Conservation (phyloP, 371 early-diverging fungal species). For the Mortierella sp. region DNA sequence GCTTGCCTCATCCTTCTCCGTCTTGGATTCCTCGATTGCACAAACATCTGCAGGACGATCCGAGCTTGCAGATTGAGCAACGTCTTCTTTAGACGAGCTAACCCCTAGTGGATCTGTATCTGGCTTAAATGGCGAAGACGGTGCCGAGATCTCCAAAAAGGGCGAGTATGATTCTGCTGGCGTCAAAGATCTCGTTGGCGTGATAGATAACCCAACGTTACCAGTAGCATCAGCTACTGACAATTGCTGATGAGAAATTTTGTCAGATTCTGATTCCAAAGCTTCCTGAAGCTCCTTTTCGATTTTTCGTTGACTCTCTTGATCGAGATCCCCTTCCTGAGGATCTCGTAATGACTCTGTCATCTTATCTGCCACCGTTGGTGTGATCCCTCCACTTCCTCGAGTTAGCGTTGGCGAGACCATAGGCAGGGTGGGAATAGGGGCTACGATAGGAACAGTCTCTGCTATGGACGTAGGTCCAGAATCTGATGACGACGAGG, state of each 20-base stretch:
- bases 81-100: background rate
- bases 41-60: background rate
- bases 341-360: background rate
- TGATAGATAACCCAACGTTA: background rate
- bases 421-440: constrained; percentile 20
- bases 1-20: background rate
- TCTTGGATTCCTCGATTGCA: background rate
- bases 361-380: background rate
- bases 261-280: constrained; percentile 26
- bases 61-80: background rate
- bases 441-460: constrained; percentile 17
- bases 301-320: constrained; percentile 31
- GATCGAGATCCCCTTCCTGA: constrained; percentile 13
- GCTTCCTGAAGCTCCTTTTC: constrained; percentile 44
- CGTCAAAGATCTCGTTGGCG: constrained; percentile 34
- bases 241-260: background rate
- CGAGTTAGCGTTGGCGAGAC: constrained; percentile 41
- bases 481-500: background rate
- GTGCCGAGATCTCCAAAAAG: constrained; percentile 46
- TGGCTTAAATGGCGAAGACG: constrained; percentile 25
- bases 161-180: constrained; percentile 44
- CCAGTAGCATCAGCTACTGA: background rate
- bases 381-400: constrained; percentile 1
- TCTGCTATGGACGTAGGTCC: background rate
- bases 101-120: constrained; percentile 3